These are phyloP conservation scores for Erodium moschatum DNA, from an alignment of 441 rosid species.

Conservation along the genomic window DNA sequence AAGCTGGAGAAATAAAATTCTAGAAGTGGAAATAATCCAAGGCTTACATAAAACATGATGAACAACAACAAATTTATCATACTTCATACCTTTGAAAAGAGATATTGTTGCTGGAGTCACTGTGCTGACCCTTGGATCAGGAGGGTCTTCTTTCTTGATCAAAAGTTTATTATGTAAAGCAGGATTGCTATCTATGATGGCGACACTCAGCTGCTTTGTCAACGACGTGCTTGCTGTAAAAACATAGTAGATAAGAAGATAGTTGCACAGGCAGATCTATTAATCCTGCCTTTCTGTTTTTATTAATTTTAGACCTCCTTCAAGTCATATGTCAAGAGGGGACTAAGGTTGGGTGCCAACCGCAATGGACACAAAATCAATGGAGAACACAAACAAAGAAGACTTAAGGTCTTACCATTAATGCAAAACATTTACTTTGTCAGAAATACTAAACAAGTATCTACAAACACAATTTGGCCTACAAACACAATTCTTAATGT, in stretches of 20 bases:
- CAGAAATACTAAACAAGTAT: not conserved
- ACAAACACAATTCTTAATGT: not conserved
- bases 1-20: not conserved
- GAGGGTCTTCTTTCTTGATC: slow-evolving; percentile 56
- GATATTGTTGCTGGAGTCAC: slow-evolving; percentile 81
- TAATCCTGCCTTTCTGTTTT: not conserved
- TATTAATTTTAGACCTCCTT: not conserved
- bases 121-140: slow-evolving; percentile 91
- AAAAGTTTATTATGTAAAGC: slow-evolving; percentile 41
- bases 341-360: not conserved
- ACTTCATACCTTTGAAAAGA: slow-evolving; percentile 56
- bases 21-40: not conserved
- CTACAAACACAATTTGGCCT: not conserved
- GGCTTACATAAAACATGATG: not conserved
- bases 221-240: slow-evolving; percentile 71
- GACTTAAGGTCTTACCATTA: not conserved
- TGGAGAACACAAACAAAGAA: not conserved
- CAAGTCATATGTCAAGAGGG: not conserved
- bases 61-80: slow-evolving; percentile 8
- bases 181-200: slow-evolving; percentile 82
- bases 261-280: not conserved
- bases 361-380: not conserved
- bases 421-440: not conserved
- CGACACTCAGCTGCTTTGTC: slow-evolving; percentile 80
- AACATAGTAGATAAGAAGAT: slow-evolving; percentile 15